Conservation (phyloP, 441 rosid genomes). For the Arabidopsis lyrata region DNA sequence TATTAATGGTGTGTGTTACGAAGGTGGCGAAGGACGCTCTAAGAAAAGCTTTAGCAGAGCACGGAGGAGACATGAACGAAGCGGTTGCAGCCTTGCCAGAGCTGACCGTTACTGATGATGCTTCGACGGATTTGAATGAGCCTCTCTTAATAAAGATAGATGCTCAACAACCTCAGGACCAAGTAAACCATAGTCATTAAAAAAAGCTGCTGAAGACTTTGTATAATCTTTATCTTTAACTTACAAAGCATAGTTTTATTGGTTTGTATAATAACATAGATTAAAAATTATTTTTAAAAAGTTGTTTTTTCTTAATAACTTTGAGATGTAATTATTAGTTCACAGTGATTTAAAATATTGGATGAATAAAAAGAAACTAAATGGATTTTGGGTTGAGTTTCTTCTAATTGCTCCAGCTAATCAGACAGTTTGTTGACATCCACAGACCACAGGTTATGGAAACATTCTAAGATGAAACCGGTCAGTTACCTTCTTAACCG, state of each 20-base stretch:
- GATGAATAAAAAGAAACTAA: neutral
- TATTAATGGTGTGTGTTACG: conserved; percentile 77
- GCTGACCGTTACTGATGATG: conserved; percentile 53
- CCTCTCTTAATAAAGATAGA: conserved; percentile 89
- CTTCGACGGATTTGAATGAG: conserved; percentile 59
- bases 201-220: conserved; percentile 1
- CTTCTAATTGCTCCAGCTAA: neutral
- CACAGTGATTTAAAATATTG: neutral
- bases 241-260: conserved; percentile 38
- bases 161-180: conserved; percentile 19
- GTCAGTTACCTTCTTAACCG: no score
- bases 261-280: conserved; percentile 32
- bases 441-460: no score
- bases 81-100: conserved; percentile 51
- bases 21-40: conserved; percentile 93
- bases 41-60: conserved; percentile 92
- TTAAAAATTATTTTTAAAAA: neutral
- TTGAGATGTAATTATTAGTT: conserved; percentile 11
- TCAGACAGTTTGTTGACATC: no score
- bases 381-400: neutral
- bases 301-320: neutral
- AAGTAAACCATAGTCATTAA: conserved; percentile 37
- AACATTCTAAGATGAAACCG: no score
- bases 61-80: conserved; percentile 56
- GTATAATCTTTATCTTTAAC: conserved; percentile 33